phyloP scores from a whole-genome alignment of 169 alveolate genomes.

The Plasmodium adleri region DNA sequence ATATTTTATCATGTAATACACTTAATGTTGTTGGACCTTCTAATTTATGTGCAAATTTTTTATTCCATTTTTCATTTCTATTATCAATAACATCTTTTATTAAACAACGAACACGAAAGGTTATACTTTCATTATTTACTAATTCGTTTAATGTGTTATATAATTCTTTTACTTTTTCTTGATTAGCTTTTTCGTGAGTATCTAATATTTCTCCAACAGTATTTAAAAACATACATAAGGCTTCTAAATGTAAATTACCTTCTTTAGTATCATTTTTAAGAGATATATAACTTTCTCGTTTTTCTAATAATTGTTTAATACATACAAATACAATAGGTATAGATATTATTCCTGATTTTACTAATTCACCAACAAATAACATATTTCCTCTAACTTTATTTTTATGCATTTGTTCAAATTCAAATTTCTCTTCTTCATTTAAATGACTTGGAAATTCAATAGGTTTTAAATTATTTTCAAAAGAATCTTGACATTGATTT shows the following conservation, averaged over 20 bases:
- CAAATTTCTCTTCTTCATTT: conserved; percentile 89
- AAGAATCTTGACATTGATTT: conserved; percentile 88
- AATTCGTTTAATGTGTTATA: conserved; percentile 85
- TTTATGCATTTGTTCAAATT: conserved; percentile 88
- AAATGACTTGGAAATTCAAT: conserved; percentile 85
- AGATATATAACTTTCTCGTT: conserved; percentile 82
- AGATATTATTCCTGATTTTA: conserved; percentile 87
- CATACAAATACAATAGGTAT: conserved; percentile 88
- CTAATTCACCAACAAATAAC: conserved; percentile 90
- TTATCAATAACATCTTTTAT: conserved; percentile 89
- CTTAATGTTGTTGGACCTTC: conserved; percentile 75
- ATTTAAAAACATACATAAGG: conserved; percentile 88
- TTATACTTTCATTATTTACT: conserved; percentile 83
- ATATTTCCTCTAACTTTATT: conserved; percentile 91
- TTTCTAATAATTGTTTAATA: conserved; percentile 86
- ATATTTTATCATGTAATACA: conserved; percentile 70
- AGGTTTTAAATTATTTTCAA: conserved; percentile 88
- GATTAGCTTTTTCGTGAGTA: conserved; percentile 80
- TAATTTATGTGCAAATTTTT: conserved; percentile 78
- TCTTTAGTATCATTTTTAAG: conserved; percentile 81
- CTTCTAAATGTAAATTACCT: conserved; percentile 88
- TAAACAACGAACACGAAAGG: conserved; percentile 88
- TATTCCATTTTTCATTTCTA: conserved; percentile 88
- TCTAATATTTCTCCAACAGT: conserved; percentile 88
- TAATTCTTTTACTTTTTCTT: conserved; percentile 85